Evolutionary conservation across 345 rosid genomes (phyloP).

Genomic region (Heritiera fomes): DNA sequence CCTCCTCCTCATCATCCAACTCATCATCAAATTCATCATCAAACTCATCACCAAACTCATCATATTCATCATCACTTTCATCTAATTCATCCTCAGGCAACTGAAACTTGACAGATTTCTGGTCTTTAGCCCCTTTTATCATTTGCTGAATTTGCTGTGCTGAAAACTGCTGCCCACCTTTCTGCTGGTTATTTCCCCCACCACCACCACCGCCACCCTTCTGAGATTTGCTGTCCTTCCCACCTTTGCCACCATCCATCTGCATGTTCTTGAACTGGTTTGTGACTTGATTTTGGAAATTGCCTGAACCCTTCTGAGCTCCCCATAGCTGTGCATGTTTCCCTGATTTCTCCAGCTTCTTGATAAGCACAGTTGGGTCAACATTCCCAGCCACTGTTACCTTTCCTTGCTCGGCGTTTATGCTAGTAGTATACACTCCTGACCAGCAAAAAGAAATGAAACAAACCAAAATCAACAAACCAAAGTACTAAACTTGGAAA

Average conservation of each 20-base stretch:
- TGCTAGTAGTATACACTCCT: slow-evolving; percentile 69
- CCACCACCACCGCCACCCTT: slow-evolving; percentile 43
- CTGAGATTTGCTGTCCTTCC: slow-evolving; percentile 53
- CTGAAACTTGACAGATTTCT: slow-evolving; percentile 70
- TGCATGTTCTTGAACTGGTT: slow-evolving; percentile 58
- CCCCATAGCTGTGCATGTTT: slow-evolving; percentile 86
- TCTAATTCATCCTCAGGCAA: slow-evolving; percentile 57
- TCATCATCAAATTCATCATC: slow-evolving; percentile 34
- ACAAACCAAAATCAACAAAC: slow-evolving; percentile 1
- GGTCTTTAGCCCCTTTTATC: slow-evolving; percentile 57
- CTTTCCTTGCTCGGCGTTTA: slow-evolving; percentile 85
- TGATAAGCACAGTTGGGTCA: slow-evolving; percentile 66
- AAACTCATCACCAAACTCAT: slow-evolving; percentile 44
- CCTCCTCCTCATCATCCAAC: slow-evolving; percentile 33
- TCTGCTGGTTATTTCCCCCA: slow-evolving; percentile 23
- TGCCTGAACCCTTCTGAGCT: slow-evolving; percentile 50
- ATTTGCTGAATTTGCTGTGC: slow-evolving; percentile 57
- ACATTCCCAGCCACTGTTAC: slow-evolving; percentile 84
- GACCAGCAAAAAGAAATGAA: not conserved
- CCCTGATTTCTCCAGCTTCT: slow-evolving; percentile 82
- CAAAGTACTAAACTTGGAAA: not conserved
- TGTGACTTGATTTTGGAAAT: slow-evolving; percentile 38
- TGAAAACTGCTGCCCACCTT: slow-evolving; percentile 34
- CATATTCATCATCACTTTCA: slow-evolving; percentile 41
- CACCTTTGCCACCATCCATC: slow-evolving; percentile 36